Percentiles rank a stretch among this genome's conserved stretches.
These are phyloP conservation scores for Senna tora DNA, from an alignment of 306 rosid genomes.

Conservation along the genomic window DNA sequence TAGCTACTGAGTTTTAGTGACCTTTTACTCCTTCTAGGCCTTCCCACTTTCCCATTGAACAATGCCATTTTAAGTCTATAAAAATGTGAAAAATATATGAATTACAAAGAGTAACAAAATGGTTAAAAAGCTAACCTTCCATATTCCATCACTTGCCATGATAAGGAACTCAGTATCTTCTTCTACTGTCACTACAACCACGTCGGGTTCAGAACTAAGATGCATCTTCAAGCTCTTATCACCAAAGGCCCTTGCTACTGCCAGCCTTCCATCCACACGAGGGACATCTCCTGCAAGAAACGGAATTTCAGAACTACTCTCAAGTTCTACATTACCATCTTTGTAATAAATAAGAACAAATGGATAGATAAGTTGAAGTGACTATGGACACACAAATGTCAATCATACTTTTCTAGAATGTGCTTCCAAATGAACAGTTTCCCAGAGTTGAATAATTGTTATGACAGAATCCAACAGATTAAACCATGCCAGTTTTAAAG, in stretches of 20 bases:
- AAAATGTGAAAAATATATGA: neutral
- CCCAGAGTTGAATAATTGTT: neutral
- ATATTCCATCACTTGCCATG: constrained; percentile 71
- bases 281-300: constrained; percentile 65
- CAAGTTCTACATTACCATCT: neutral
- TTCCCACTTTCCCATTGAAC: neutral
- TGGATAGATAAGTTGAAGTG: neutral
- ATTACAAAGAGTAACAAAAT: neutral
- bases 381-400: neutral
- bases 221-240: constrained; percentile 69
- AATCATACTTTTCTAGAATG: neutral
- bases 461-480: constrained; percentile 2
- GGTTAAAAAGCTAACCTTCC: constrained; percentile 56
- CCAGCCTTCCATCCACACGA: constrained; percentile 68
- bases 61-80: neutral
- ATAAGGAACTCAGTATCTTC: constrained; percentile 52
- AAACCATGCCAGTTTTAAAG: neutral
- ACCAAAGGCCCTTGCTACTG: constrained; percentile 75
- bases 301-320: constrained; percentile 25
- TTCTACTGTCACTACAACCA: constrained; percentile 35
- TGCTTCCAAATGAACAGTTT: neutral
- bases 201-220: constrained; percentile 67
- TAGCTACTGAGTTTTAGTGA: neutral
- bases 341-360: neutral
- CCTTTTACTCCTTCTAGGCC: neutral